phyloP scores from a whole-genome alignment of 1,284 basidiomycete species.

The Marasmius sp. region DNA sequence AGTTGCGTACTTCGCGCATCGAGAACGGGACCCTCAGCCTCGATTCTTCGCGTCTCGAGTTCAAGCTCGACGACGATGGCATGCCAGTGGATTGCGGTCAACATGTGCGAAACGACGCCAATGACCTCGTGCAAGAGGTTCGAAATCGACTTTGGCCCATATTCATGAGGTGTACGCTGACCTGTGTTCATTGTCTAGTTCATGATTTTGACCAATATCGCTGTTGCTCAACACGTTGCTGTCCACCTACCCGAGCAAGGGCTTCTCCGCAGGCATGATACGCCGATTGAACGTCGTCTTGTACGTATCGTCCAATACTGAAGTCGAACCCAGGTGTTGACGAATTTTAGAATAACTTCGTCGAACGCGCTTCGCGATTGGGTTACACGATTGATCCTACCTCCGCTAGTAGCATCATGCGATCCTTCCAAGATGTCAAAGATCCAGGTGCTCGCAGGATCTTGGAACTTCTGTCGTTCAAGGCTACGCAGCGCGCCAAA shows the following conservation, averaged over 20 bases:
- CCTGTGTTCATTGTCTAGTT: conserved; percentile 51
- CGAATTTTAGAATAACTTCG: conserved; percentile 65
- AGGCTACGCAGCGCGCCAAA: conserved; percentile 90
- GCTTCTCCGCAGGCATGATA: conserved; percentile 91
- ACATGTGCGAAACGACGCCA: conserved; percentile 69
- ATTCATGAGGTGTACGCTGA: not conserved
- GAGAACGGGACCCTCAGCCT: conserved; percentile 81
- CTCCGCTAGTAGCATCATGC: conserved; percentile 82
- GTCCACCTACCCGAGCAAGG: conserved; percentile 94
- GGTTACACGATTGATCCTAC: conserved; percentile 84
- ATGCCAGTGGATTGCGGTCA: conserved; percentile 79
- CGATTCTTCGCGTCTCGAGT: conserved; percentile 73
- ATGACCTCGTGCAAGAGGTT: conserved; percentile 89
- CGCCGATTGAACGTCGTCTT: conserved; percentile 86
- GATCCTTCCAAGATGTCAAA: conserved; percentile 73
- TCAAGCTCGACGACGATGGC: conserved; percentile 83
- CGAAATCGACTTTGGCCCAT: conserved; percentile 10
- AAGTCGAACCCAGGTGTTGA: not conserved
- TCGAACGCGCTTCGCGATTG: conserved; percentile 78
- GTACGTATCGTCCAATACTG: conserved; percentile 40
- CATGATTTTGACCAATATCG: conserved; percentile 90
- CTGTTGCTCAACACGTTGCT: conserved; percentile 91
- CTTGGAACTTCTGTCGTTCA: conserved; percentile 81
- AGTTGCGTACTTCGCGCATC: conserved; percentile 74
- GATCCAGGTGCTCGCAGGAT: conserved; percentile 74